Conservation (phyloP, 2,329 filamentous ascomycete species). For the Colletotrichum sp. region DNA sequence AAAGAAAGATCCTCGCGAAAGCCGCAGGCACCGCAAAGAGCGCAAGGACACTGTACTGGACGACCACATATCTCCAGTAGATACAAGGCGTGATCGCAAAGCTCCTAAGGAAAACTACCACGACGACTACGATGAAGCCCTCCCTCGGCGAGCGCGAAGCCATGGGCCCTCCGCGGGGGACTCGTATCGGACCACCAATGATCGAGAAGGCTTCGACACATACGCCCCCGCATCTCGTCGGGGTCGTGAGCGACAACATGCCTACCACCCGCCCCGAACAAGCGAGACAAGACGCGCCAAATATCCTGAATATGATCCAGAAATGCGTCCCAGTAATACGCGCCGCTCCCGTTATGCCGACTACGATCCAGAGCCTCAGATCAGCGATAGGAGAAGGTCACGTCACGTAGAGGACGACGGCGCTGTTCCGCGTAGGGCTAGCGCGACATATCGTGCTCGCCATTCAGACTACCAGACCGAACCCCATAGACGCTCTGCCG, state of each 20-base stretch:
- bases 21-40: background rate
- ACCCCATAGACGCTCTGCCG: background rate
- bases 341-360: background rate
- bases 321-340: background rate
- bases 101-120: background rate
- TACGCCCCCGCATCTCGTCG: background rate
- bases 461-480: background rate
- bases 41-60: background rate
- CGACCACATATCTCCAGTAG: background rate
- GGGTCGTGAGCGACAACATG: constrained; percentile 11
- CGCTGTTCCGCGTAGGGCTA: background rate
- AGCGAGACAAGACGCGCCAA: constrained; percentile 16
- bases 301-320: constrained; percentile 12
- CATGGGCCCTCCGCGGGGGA: background rate
- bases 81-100: background rate
- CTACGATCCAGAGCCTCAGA: background rate
- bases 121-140: background rate
- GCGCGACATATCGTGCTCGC: background rate
- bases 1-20: background rate
- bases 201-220: background rate
- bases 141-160: background rate
- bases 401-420: background rate
- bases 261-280: constrained; percentile 17
- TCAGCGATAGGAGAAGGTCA: background rate
- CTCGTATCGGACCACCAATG: background rate